Evolutionary conservation across 2,329 filamentous ascomycete species (phyloP).

Genomic region (Periconia sp.): DNA sequence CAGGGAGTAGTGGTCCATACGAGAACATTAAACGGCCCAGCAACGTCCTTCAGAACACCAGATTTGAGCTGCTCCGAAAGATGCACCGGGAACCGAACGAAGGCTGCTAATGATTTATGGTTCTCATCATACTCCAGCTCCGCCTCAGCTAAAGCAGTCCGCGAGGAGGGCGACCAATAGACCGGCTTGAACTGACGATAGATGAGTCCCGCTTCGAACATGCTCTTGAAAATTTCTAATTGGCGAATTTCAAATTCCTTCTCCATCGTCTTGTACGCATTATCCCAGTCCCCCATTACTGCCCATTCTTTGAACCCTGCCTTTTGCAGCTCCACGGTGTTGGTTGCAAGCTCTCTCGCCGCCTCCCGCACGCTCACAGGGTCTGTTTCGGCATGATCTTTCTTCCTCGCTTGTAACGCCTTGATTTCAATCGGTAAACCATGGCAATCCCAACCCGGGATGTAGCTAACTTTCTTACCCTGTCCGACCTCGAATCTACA

Average conservation of each 20-base stretch:
- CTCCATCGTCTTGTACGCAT: slow-evolving; percentile 81
- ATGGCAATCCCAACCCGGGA: slow-evolving; percentile 98
- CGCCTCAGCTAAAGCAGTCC: slow-evolving; percentile 80
- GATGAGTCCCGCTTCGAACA: slow-evolving; percentile 73
- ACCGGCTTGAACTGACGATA: slow-evolving; percentile 83
- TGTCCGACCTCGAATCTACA: slow-evolving; percentile 79
- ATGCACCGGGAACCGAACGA: slow-evolving; percentile 76
- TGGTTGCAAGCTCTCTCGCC: slow-evolving; percentile 69
- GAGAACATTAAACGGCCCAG: slow-evolving; percentile 68
- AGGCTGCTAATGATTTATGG: slow-evolving; percentile 75
- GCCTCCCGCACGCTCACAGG: slow-evolving; percentile 66
- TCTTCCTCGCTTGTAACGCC: slow-evolving; percentile 69
- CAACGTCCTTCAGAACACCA: slow-evolving; percentile 35
- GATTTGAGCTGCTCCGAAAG: slow-evolving; percentile 52
- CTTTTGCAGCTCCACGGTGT: slow-evolving; percentile 76
- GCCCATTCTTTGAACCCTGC: slow-evolving; percentile 74
- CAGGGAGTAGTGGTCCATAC: slow-evolving; percentile 99
- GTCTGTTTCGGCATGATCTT: slow-evolving; percentile 44
- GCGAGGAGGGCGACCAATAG: slow-evolving; percentile 83
- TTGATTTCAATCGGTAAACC: slow-evolving; percentile 97
- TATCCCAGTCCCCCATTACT: slow-evolving; percentile 82
- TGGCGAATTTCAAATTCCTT: slow-evolving; percentile 75
- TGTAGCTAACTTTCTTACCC: slow-evolving; percentile 78
- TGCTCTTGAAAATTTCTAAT: slow-evolving; percentile 74
- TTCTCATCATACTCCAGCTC: slow-evolving; percentile 84